phyloP scores from a whole-genome alignment of 2,329 filamentous ascomycete species.

The Nakataea oryzae region DNA sequence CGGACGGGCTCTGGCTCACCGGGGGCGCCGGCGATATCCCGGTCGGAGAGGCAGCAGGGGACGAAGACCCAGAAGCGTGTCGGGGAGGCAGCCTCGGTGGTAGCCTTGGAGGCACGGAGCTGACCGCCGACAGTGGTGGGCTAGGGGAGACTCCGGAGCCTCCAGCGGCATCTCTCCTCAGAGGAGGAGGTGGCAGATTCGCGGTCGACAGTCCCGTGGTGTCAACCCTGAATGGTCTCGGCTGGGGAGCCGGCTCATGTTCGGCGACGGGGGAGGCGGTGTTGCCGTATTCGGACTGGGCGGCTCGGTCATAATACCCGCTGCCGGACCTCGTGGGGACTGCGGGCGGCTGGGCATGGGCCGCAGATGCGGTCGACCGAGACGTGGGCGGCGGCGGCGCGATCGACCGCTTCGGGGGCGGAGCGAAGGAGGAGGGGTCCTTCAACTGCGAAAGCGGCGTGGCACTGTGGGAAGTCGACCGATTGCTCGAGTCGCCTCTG shows the following conservation, averaged over 20 bases:
- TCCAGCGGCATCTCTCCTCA: conserved; percentile 33
- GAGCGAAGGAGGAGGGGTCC: conserved; percentile 69
- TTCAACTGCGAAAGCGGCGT: conserved; percentile 59
- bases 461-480: conserved; percentile 12
- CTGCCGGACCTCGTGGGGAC: conserved; percentile 6
- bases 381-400: conserved; percentile 9
- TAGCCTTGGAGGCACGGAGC: conserved; percentile 37
- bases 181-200: conserved; percentile 61
- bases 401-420: conserved; percentile 58
- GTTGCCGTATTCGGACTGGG: conserved; percentile 8
- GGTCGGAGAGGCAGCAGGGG: conserved; percentile 13
- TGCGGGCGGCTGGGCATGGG: background rate
- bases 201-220: conserved; percentile 62
- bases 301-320: background rate
- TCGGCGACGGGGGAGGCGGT: conserved; percentile 14
- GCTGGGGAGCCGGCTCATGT: conserved; percentile 32
- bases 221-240: conserved; percentile 57
- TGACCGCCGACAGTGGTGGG: conserved; percentile 14
- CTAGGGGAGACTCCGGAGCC: conserved; percentile 11
- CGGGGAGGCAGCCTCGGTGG: conserved; percentile 66
- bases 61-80: conserved; percentile 26
- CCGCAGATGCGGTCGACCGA: conserved; percentile 1
- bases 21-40: conserved; percentile 6
- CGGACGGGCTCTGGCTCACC: conserved; percentile 15
- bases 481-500: conserved; percentile 18